Evolutionary conservation across 2,329 filamentous ascomycete genomes (phyloP).

Genomic region (Berkeleyomyces basicola): DNA sequence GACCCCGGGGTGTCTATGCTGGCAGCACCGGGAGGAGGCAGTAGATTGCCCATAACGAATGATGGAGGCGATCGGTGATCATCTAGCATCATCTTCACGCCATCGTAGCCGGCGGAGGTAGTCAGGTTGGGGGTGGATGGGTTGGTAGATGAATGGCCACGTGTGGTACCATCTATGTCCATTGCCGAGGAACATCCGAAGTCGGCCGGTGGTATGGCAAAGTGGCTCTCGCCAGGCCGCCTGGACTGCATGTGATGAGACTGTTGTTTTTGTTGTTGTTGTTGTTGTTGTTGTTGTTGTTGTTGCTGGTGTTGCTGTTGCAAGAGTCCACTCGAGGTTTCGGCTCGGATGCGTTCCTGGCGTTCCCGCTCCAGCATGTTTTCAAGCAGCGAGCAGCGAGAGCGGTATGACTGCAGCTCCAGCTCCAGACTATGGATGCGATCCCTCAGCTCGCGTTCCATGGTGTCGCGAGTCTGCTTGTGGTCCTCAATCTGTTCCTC

Average conservation of each 20-base stretch:
- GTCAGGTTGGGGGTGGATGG: neutral
- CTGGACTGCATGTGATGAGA: slow-evolving; percentile 15
- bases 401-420: slow-evolving; percentile 49
- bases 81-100: slow-evolving; percentile 10
- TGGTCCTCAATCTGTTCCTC: slow-evolving; percentile 50
- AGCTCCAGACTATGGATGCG: slow-evolving; percentile 42
- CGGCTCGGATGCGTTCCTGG: slow-evolving; percentile 28
- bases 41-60: slow-evolving; percentile 37
- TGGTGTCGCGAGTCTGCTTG: slow-evolving; percentile 38
- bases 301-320: slow-evolving; percentile 19
- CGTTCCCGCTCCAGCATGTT: slow-evolving; percentile 44
- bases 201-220: slow-evolving; percentile 5
- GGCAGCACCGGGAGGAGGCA: slow-evolving; percentile 33
- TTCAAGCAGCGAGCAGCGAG: slow-evolving; percentile 45
- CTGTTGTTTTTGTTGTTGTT: slow-evolving; percentile 17
- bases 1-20: slow-evolving; percentile 12
- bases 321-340: slow-evolving; percentile 25
- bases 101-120: slow-evolving; percentile 11
- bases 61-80: slow-evolving; percentile 14
- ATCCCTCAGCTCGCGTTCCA: slow-evolving; percentile 40
- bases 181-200: neutral
- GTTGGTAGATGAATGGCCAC: neutral
- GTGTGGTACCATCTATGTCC: neutral
- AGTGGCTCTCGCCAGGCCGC: slow-evolving; percentile 5
- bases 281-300: slow-evolving; percentile 19